Conservation (phyloP, 345 rosid species). For the Gossypium mustelinum region DNA sequence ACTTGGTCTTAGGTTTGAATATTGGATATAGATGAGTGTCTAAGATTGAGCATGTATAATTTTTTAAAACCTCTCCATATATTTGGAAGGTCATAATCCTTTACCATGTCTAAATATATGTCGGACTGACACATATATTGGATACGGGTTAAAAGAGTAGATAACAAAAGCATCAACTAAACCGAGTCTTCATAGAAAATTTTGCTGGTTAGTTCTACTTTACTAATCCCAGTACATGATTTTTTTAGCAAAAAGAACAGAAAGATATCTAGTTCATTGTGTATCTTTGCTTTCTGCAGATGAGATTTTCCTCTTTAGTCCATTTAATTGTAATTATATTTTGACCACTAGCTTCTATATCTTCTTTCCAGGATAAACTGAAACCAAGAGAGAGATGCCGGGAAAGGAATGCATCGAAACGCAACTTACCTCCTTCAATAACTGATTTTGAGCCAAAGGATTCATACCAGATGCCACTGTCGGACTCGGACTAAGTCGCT, state of each 20-base stretch:
- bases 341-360: not conserved
- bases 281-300: not conserved
- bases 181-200: not conserved
- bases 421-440: constrained; percentile 52
- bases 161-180: not conserved
- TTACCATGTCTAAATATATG: no score
- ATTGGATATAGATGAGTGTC: no score
- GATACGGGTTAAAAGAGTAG: not conserved
- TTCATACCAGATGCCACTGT: constrained; percentile 59
- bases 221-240: not conserved
- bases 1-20: no score
- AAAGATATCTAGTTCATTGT: not conserved
- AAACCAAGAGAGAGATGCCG: constrained; percentile 27
- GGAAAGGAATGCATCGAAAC: constrained; percentile 27
- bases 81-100: not conserved
- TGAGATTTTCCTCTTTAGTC: not conserved
- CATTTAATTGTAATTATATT: not conserved
- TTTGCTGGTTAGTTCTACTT: not conserved
- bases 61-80: not conserved
- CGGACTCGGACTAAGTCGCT: constrained; percentile 63
- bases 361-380: constrained; percentile 43
- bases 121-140: no score
- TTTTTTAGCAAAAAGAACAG: not conserved
- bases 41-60: no score
- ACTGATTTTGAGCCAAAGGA: constrained; percentile 68